These are phyloP conservation scores for Termitomyces sp. DNA, from an alignment of 1,284 basidiomycete genomes.

Conservation along the genomic window DNA sequence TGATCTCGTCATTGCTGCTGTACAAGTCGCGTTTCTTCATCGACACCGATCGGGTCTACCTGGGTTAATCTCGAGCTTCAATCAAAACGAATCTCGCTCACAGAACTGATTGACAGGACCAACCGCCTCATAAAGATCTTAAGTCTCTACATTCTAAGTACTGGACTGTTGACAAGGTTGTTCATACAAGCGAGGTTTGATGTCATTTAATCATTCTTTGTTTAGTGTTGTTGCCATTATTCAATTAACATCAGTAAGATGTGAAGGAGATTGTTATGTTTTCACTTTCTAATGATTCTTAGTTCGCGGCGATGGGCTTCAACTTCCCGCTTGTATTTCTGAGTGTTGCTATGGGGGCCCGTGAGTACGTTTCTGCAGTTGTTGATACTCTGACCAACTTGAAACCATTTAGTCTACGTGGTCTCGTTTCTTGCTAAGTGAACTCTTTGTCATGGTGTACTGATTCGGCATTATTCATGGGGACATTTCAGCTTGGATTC, in stretches of 20 bases:
- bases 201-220: not conserved
- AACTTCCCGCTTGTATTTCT: too few species aligned
- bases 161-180: constrained; percentile 4
- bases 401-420: not conserved
- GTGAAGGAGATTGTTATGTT: not conserved
- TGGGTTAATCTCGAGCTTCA: not conserved
- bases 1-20: not conserved
- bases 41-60: not conserved
- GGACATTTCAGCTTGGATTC: not conserved
- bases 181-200: not conserved
- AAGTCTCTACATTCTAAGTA: constrained; percentile 8
- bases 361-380: not conserved
- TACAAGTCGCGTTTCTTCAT: constrained; percentile 2
- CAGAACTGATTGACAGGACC: not conserved
- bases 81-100: not conserved
- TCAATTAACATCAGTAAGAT: not conserved
- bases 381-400: not conserved
- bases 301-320: not conserved
- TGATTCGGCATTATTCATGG: not conserved
- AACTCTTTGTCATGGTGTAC: not conserved
- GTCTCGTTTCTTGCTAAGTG: constrained; percentile 9
- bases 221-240: constrained; percentile 1
- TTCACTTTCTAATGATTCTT: too few species aligned
- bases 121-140: constrained; percentile 3
- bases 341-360: not conserved